Evolutionary conservation across 2,329 filamentous ascomycete genomes (phyloP).

Genomic region (Xylariales sp.): DNA sequence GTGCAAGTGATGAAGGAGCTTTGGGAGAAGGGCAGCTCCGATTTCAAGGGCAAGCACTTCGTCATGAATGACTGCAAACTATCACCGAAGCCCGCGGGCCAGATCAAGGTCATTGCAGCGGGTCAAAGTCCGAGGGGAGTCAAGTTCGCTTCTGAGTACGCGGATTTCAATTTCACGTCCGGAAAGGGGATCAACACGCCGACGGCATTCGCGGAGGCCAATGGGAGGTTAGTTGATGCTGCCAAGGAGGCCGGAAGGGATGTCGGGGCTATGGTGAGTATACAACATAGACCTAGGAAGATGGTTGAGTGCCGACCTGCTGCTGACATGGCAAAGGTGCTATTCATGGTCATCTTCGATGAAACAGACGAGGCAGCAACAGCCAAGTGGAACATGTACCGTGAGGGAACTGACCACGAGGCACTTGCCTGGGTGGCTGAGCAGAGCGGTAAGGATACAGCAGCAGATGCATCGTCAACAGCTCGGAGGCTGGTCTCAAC

Average conservation of each 20-base stretch:
- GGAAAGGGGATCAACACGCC: constrained; percentile 14
- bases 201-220: constrained; percentile 8
- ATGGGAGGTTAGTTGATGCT: constrained; percentile 6
- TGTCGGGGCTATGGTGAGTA: constrained; percentile 9
- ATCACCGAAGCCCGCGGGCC: constrained; percentile 14
- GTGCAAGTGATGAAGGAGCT: constrained; percentile 29
- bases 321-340: constrained; percentile 2
- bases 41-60: constrained; percentile 19
- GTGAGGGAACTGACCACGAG: constrained; percentile 9
- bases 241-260: constrained; percentile 10
- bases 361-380: constrained; percentile 11
- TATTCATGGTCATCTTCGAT: constrained; percentile 10
- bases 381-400: constrained; percentile 10
- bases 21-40: constrained; percentile 23
- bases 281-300: neutral
- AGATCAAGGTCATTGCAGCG: constrained; percentile 12
- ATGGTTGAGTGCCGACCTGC: neutral
- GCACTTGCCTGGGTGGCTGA: constrained; percentile 10
- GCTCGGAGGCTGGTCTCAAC: constrained; percentile 6
- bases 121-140: constrained; percentile 21
- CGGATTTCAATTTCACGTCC: constrained; percentile 28
- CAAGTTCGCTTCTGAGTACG: constrained; percentile 26
- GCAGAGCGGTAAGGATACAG: constrained; percentile 9
- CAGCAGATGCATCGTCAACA: constrained; percentile 8
- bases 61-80: constrained; percentile 29